These are phyloP conservation scores for Capillidium rhysosporum DNA, from an alignment of 371 early-diverging fungal genomes.

Conservation along the genomic window DNA sequence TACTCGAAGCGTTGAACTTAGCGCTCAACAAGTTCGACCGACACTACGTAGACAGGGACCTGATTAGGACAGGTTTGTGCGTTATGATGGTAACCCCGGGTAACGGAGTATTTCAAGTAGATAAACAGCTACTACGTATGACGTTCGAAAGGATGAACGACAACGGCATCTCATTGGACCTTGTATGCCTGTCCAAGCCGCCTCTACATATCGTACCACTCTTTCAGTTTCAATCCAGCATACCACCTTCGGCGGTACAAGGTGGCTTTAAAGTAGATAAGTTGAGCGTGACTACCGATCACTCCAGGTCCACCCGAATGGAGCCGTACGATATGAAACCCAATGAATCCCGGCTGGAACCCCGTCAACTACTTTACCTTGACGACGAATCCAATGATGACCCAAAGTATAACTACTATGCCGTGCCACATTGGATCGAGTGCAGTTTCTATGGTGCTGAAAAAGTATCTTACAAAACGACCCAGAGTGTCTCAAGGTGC, in stretches of 20 bases:
- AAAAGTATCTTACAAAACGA: slow-evolving; percentile 21
- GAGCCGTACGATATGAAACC: neutral
- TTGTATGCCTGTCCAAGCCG: slow-evolving; percentile 70
- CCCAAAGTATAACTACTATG: slow-evolving; percentile 31
- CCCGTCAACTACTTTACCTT: slow-evolving; percentile 12
- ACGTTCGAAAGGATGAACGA: slow-evolving; percentile 91
- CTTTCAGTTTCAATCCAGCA: slow-evolving; percentile 42
- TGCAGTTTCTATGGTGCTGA: slow-evolving; percentile 64
- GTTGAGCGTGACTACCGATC: slow-evolving; percentile 11
- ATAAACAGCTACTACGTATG: slow-evolving; percentile 57
- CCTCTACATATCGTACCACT: slow-evolving; percentile 82
- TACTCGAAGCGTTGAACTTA: slow-evolving; percentile 86
- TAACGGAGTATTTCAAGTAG: slow-evolving; percentile 69
- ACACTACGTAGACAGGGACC: slow-evolving; percentile 82
- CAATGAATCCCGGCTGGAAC: slow-evolving; percentile 11
- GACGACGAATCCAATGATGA: slow-evolving; percentile 20
- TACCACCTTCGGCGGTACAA: slow-evolving; percentile 8
- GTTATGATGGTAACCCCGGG: slow-evolving; percentile 83
- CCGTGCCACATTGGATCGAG: slow-evolving; percentile 85
- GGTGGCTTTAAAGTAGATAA: slow-evolving; percentile 5
- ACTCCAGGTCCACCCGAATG: slow-evolving; percentile 9
- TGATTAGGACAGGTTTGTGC: slow-evolving; percentile 76
- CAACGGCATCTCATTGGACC: slow-evolving; percentile 78
- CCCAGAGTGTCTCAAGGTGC: slow-evolving; percentile 41
- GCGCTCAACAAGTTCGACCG: slow-evolving; percentile 86